Percentiles rank a stretch among this genome's conserved stretches.
phyloP scores from a whole-genome alignment of 768 basidiomycete species.

The Mycena olivaceomarginata region DNA sequence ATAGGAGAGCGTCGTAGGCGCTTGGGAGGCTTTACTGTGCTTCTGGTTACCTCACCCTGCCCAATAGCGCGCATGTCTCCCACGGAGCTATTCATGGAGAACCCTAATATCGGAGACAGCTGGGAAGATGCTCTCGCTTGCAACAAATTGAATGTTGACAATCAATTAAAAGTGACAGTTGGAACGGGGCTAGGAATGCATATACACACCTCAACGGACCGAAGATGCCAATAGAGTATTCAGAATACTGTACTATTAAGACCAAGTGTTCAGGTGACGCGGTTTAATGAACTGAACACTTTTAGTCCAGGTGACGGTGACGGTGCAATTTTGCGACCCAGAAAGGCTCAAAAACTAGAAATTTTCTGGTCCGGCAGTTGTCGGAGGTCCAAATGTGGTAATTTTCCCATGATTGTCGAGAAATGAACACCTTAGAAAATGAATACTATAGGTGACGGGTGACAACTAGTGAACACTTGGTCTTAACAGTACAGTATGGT shows the following conservation, averaged over 20 bases:
- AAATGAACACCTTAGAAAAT: too few relatives aligned
- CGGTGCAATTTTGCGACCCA: too few relatives aligned
- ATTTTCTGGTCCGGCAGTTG: too few relatives aligned
- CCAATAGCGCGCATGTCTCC: slow-evolving; percentile 12
- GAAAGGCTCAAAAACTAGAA: too few relatives aligned
- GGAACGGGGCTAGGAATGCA: slow-evolving; percentile 14
- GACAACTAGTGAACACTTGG: too few relatives aligned
- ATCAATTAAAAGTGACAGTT: slow-evolving; percentile 25
- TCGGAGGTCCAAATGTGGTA: too few relatives aligned
- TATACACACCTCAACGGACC: background rate
- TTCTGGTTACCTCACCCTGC: slow-evolving; percentile 21
- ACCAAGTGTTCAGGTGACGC: too few relatives aligned
- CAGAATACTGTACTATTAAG: too few relatives aligned
- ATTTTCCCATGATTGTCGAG: too few relatives aligned
- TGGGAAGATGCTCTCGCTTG: slow-evolving; percentile 9
- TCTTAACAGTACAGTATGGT: background rate
- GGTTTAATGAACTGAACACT: too few relatives aligned
- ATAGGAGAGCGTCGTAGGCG: slow-evolving; percentile 23
- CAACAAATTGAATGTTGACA: slow-evolving; percentile 15
- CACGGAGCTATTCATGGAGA: slow-evolving; percentile 25
- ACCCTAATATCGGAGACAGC: slow-evolving; percentile 19
- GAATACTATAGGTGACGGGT: too few relatives aligned
- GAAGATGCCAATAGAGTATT: background rate
- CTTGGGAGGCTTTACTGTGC: slow-evolving; percentile 25
- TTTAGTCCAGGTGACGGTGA: too few relatives aligned